Conservation (phyloP, 345 rosid species). For the Populus simonii region DNA sequence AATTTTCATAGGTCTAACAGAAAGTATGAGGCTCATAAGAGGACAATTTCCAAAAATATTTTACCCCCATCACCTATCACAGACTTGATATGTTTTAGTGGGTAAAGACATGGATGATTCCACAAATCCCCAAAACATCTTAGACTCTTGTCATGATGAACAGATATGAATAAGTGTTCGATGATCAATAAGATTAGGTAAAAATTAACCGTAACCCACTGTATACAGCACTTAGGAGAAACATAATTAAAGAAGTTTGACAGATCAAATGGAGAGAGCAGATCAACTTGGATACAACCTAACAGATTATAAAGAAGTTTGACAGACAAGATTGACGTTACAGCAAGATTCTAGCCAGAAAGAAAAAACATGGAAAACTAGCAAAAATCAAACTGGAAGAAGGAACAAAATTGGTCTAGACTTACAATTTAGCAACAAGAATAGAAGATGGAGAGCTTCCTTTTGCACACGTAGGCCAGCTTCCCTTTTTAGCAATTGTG, state of each 20-base stretch:
- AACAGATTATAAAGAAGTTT: not conserved
- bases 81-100: too few relatives aligned
- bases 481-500: slow-evolving; percentile 52
- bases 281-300: not conserved
- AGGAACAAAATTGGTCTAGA: not conserved
- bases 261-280: not conserved
- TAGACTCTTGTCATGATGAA: too few relatives aligned
- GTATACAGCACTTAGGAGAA: not conserved
- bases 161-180: not conserved
- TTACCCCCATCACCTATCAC: too few relatives aligned
- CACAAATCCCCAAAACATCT: too few relatives aligned
- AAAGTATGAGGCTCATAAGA: too few relatives aligned
- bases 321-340: not conserved
- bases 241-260: not conserved
- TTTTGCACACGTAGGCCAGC: slow-evolving; percentile 56
- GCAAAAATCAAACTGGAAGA: slow-evolving; percentile 1
- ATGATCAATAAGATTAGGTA: too few relatives aligned
- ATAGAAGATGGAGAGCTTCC: slow-evolving; percentile 61
- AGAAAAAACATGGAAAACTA: not conserved
- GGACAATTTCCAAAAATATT: too few relatives aligned
- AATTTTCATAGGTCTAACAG: not conserved
- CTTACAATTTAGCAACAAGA: slow-evolving; percentile 77
- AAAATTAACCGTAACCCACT: not conserved
- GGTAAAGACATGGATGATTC: too few relatives aligned
- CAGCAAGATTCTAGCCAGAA: not conserved